Conservation (phyloP, 495 filamentous ascomycete species). For the Penicillium chermesinum region DNA sequence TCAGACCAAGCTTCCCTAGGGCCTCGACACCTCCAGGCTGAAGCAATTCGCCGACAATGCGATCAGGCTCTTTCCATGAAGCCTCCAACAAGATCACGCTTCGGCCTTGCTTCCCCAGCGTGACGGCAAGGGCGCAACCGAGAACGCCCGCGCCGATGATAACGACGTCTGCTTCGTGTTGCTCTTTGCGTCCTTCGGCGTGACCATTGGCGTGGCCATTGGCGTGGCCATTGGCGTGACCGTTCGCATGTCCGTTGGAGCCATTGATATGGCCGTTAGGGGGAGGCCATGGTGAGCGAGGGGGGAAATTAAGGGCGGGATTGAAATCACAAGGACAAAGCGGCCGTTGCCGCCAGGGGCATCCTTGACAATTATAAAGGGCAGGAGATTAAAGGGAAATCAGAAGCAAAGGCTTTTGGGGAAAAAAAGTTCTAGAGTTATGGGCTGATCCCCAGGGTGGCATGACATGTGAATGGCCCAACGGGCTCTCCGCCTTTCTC, state of each 20-base stretch:
- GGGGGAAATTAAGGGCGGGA: constrained; percentile 1
- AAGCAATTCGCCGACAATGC: constrained; percentile 92
- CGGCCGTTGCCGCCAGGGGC: constrained; percentile 12
- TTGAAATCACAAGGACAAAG: constrained; percentile 3
- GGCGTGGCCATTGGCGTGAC: constrained; percentile 5
- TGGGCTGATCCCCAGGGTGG: constrained; percentile 28
- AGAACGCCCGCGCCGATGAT: constrained; percentile 88
- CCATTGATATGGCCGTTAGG: constrained; percentile 10
- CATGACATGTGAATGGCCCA: constrained; percentile 37
- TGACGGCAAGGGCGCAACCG: constrained; percentile 82
- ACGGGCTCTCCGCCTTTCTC: constrained; percentile 14
- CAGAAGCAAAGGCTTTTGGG: background rate
- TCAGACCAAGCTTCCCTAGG: constrained; percentile 72
- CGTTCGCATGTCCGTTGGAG: constrained; percentile 22
- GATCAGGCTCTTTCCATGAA: constrained; percentile 88
- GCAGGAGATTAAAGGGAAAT: no score
- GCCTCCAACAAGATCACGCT: constrained; percentile 87
- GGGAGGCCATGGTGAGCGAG: constrained; percentile 18
- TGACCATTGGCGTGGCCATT: constrained; percentile 19
- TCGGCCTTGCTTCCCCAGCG: constrained; percentile 80
- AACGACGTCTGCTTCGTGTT: constrained; percentile 70
- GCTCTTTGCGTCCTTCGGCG: constrained; percentile 38
- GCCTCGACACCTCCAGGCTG: constrained; percentile 88
- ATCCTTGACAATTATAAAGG: constrained; percentile 11
- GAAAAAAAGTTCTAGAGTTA: constrained; percentile 1